phyloP scores from a whole-genome alignment of 2,329 filamentous ascomycete genomes.

The Colletotrichum sp. region DNA sequence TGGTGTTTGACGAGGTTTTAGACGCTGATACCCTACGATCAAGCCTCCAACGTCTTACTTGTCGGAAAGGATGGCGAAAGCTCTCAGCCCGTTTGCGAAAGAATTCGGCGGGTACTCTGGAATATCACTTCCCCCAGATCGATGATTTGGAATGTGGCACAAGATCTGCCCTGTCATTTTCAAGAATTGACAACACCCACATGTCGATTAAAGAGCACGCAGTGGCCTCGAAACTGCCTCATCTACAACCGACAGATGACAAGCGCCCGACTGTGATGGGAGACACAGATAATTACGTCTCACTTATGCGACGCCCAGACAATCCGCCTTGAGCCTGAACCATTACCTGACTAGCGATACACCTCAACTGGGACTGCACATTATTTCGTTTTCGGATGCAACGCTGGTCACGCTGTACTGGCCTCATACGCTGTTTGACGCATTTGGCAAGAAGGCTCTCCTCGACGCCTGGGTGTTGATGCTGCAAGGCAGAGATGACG shows the following conservation, averaged over 20 bases:
- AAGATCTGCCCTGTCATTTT: background rate
- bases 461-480: background rate
- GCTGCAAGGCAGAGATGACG: background rate
- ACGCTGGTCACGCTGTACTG: background rate
- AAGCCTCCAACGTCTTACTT: background rate
- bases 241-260: background rate
- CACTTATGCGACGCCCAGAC: background rate
- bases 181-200: background rate
- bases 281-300: background rate
- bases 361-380: background rate
- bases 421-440: background rate
- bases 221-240: background rate
- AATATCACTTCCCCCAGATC: background rate
- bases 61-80: background rate
- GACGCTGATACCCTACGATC: background rate
- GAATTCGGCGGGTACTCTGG: background rate
- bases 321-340: background rate
- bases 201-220: background rate
- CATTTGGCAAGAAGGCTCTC: background rate
- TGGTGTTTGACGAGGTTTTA: background rate
- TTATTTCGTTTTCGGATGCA: background rate
- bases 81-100: background rate
- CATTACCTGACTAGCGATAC: background rate
- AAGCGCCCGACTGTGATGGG: background rate
- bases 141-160: background rate